A percentile compares a stretch with the other conserved stretches of the same genome.
Evolutionary conservation across 108 stramenopile species (phyloP).

Genomic region (Skeletonema menzelii): DNA sequence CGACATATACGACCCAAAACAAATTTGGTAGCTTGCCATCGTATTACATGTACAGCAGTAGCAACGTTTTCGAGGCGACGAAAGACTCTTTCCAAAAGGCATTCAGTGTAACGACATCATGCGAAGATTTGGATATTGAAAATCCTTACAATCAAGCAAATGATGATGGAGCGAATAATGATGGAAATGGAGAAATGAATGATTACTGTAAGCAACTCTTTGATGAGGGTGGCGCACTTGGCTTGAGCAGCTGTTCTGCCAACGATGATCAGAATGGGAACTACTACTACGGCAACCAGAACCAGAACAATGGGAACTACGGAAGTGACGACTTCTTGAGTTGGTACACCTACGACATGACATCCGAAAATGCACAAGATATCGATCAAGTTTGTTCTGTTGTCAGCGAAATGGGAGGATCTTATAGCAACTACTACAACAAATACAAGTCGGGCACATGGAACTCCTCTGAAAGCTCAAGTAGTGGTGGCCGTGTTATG

Average conservation of each 20-base stretch:
- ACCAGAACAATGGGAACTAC: conserved; percentile 30
- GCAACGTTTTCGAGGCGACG: neutral
- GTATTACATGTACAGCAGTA: conserved; percentile 14
- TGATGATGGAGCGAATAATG: neutral
- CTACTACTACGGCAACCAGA: conserved; percentile 16
- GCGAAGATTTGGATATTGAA: neutral
- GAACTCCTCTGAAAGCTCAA: neutral
- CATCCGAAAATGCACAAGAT: conserved; percentile 32
- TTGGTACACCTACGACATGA: conserved; percentile 45
- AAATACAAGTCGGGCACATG: neutral
- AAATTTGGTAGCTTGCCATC: conserved; percentile 14
- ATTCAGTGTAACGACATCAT: neutral
- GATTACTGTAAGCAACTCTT: neutral
- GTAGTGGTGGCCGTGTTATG: neutral
- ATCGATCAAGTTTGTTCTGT: conserved; percentile 27
- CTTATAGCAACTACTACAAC: conserved; percentile 21
- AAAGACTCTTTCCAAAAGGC: neutral
- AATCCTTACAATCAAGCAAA: neutral
- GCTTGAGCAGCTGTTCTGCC: neutral
- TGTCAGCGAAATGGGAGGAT: conserved; percentile 13
- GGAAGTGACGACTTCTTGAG: conserved; percentile 23
- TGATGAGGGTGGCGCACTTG: neutral
- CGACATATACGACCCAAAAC: conserved; percentile 41
- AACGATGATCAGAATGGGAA: conserved; percentile 16
- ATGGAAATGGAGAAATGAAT: neutral